phyloP scores from a whole-genome alignment of 192 early-diverging fungal genomes.

The Podila horticola region DNA sequence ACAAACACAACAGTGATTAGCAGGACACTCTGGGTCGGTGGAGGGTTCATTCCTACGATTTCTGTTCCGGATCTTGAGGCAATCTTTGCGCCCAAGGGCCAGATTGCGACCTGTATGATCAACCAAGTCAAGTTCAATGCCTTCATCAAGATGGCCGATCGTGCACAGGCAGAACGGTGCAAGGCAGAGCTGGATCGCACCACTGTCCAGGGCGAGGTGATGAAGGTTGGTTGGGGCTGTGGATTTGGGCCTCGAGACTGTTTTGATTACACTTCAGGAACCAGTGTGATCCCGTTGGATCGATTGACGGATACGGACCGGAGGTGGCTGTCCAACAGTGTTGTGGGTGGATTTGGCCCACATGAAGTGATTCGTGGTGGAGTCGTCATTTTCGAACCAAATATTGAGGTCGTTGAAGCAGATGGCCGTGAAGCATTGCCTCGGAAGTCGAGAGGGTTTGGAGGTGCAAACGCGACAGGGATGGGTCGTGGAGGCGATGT shows the following conservation, averaged over 20 bases:
- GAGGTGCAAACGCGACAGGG: background rate
- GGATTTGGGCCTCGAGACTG: conserved; percentile 58
- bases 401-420: conserved; percentile 37
- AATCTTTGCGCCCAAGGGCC: conserved; percentile 46
- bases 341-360: conserved; percentile 51
- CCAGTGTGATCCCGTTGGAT: conserved; percentile 51
- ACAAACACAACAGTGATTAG: conserved; percentile 39
- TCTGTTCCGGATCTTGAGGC: conserved; percentile 33
- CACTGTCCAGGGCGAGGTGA: conserved; percentile 33
- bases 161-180: conserved; percentile 34
- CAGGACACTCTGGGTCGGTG: conserved; percentile 54
- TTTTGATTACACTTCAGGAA: conserved; percentile 49
- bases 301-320: conserved; percentile 54
- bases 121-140: conserved; percentile 57
- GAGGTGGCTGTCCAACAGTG: conserved; percentile 47
- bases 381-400: conserved; percentile 49
- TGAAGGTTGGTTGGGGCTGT: conserved; percentile 58
- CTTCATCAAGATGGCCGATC: conserved; percentile 57
- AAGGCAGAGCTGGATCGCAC: conserved; percentile 34
- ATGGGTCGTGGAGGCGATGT: conserved; percentile 9
- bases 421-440: conserved; percentile 46
- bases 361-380: conserved; percentile 50
- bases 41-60: conserved; percentile 44
- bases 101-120: conserved; percentile 52
- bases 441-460: conserved; percentile 7